A percentile compares a stretch with the other conserved stretches of the same genome.
Conservation (phyloP, 768 basidiomycete genomes). For the Sporobolomyces pararoseus region DNA sequence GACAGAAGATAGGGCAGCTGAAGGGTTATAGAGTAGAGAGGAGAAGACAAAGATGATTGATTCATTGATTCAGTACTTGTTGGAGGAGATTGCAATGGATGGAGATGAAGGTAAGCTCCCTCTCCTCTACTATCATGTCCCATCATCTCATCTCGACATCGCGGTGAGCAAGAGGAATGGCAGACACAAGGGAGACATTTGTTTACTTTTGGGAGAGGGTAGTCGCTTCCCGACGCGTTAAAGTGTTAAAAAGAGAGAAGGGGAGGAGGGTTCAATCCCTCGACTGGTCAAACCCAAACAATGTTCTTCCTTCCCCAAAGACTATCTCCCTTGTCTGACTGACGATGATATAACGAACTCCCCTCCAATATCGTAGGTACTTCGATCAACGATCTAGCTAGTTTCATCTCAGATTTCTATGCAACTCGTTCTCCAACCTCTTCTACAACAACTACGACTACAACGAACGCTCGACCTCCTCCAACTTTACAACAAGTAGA, state of each 20-base stretch:
- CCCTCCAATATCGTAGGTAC: slow-evolving; percentile 57
- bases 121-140: not conserved
- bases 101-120: slow-evolving; percentile 74
- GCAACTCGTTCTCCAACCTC: slow-evolving; percentile 18
- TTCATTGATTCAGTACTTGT: slow-evolving; percentile 74
- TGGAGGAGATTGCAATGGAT: slow-evolving; percentile 82
- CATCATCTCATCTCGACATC: slow-evolving; percentile 7
- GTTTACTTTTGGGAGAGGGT: not conserved
- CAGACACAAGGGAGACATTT: not conserved
- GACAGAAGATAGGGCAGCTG: not conserved
- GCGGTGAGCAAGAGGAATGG: not conserved
- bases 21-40: not conserved
- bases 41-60: slow-evolving; percentile 56
- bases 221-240: slow-evolving; percentile 7
- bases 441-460: slow-evolving; percentile 41
- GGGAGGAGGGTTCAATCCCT: slow-evolving; percentile 37
- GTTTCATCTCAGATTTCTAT: slow-evolving; percentile 61
- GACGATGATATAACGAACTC: slow-evolving; percentile 4
- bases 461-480: not conserved
- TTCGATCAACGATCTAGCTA: slow-evolving; percentile 58
- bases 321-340: slow-evolving; percentile 11
- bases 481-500: slow-evolving; percentile 61
- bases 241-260: too few species aligned
- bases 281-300: slow-evolving; percentile 19
- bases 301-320: not conserved